Conservation (phyloP, 2,329 filamentous ascomycete species). For the Epichloe gansuensis region DNA sequence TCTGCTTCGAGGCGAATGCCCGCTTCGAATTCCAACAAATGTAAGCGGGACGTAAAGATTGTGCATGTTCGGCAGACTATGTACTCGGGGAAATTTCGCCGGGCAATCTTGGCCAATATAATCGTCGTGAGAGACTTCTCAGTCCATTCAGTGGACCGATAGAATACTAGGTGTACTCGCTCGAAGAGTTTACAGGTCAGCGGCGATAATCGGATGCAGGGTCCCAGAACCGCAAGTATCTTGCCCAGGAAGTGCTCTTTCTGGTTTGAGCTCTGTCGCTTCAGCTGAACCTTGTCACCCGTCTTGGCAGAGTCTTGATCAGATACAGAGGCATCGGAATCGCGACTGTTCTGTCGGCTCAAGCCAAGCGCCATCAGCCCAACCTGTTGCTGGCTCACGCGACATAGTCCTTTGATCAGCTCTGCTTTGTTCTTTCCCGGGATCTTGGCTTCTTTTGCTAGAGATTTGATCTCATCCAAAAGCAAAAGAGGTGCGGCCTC, state of each 20-base stretch:
- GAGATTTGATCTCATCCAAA: conserved; percentile 73
- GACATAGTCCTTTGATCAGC: conserved; percentile 59
- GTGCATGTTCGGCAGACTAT: conserved; percentile 80
- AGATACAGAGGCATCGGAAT: conserved; percentile 33
- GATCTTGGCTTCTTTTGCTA: conserved; percentile 79
- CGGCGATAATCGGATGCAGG: conserved; percentile 70
- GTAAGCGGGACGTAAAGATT: conserved; percentile 66
- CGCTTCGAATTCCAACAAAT: conserved; percentile 79
- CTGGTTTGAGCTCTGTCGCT: conserved; percentile 40
- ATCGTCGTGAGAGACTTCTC: conserved; percentile 93
- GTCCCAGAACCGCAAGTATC: conserved; percentile 64
- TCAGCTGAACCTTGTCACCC: conserved; percentile 8
- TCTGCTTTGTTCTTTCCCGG: conserved; percentile 82
- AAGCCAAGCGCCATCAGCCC: conserved; percentile 60
- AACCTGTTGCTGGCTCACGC: conserved; percentile 59
- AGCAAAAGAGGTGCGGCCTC: conserved; percentile 71
- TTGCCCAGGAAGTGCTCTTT: conserved; percentile 65
- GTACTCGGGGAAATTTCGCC: conserved; percentile 78
- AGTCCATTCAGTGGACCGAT: conserved; percentile 91
- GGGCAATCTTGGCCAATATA: conserved; percentile 81
- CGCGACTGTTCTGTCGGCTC: conserved; percentile 49
- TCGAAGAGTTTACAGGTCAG: conserved; percentile 72
- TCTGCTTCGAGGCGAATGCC: conserved; percentile 69
- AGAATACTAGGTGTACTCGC: conserved; percentile 89
- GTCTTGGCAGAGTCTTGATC: conserved; percentile 23